Evolutionary conservation across 2,329 filamentous ascomycete species (phyloP).

Genomic region (Fusarium luffae): DNA sequence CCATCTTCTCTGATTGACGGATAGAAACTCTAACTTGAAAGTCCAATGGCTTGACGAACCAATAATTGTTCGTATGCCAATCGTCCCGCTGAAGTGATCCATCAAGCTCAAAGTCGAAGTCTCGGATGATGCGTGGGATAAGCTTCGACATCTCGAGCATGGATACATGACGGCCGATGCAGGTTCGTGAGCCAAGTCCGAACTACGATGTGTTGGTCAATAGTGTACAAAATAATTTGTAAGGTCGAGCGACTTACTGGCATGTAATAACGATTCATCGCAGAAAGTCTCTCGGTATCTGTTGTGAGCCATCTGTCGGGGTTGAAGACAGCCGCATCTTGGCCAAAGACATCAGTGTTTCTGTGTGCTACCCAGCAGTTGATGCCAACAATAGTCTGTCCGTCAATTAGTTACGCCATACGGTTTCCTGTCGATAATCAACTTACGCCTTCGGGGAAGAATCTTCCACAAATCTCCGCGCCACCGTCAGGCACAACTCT

Average conservation of each 20-base stretch:
- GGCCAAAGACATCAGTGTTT: constrained; percentile 28
- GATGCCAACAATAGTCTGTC: constrained; percentile 35
- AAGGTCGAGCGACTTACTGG: constrained; percentile 19
- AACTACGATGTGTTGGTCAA: constrained; percentile 26
- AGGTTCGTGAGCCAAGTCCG: constrained; percentile 39
- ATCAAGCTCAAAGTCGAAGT: constrained; percentile 37
- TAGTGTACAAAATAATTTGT: fast-evolving
- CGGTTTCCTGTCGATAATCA: fast-evolving
- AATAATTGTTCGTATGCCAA: constrained; percentile 29
- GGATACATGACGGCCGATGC: constrained; percentile 40
- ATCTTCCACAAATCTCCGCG: constrained; percentile 21
- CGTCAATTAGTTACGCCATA: not conserved
- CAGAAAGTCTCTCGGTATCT: not conserved
- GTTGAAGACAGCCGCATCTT: constrained; percentile 30
- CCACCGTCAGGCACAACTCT: constrained; percentile 37
- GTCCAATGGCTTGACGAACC: constrained; percentile 36
- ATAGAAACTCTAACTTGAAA: not conserved
- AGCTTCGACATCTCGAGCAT: constrained; percentile 44
- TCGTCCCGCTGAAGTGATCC: not conserved
- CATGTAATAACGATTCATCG: constrained; percentile 42
- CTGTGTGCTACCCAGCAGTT: constrained; percentile 42
- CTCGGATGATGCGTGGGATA: constrained; percentile 33
- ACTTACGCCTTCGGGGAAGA: constrained; percentile 38
- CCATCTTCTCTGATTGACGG: not conserved
- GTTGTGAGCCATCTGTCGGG: constrained; percentile 33